Base-by-base conservation (phyloP, 257 asterid species). In the Striga asiatica region DNA sequence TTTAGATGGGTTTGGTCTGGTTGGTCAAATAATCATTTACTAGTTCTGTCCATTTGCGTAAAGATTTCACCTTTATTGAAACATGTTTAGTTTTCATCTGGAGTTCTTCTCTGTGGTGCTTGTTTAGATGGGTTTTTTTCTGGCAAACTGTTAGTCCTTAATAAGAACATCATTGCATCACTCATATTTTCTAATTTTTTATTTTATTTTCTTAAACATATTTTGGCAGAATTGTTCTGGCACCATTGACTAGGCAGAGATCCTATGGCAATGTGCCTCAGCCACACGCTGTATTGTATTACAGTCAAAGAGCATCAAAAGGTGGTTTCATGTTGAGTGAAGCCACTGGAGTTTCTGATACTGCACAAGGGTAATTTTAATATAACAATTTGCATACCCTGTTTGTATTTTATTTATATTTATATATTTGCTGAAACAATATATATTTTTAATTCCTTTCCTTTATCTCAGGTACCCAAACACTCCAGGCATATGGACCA, bases 231-330 rank as follows among this genome's bases (percentile, higher is more conserved):
- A 61, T 82, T 63, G 85, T 82, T 34, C 29, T 82, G 78, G 87
- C 93, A 9, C 93, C 93, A 2, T 50, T 85, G 50, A 80, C 93
- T 2, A 78, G 93, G 71, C 78, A 71, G 56, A 73, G 89, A 67
- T 80, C 95, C 2, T 78, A 47, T 4, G 55, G 60, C 37, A 71
- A 76, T 25, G 65, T 85, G 19, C 93, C 93, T 17, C 95, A 80
- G 60, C 83, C 80, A 6, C 89, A 85, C 69, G 88, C 91, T 55
- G 47, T 62, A 34, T 52, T 81, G 70, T 78, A 83, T 27, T 86
- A 78, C 74, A 65, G 88, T 0, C 91, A 83, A 70, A 78, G 94
- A 73, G 66, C 88, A 49, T 55, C 64, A 32, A 53, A 74, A 45
- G 94, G 82, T 0, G 82, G 83, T 6, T 34, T 83, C 55, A 68